Evolutionary conservation across 352 stramenopile genomes (phyloP).

Genomic region (Phytophthora pseudosyringae): DNA sequence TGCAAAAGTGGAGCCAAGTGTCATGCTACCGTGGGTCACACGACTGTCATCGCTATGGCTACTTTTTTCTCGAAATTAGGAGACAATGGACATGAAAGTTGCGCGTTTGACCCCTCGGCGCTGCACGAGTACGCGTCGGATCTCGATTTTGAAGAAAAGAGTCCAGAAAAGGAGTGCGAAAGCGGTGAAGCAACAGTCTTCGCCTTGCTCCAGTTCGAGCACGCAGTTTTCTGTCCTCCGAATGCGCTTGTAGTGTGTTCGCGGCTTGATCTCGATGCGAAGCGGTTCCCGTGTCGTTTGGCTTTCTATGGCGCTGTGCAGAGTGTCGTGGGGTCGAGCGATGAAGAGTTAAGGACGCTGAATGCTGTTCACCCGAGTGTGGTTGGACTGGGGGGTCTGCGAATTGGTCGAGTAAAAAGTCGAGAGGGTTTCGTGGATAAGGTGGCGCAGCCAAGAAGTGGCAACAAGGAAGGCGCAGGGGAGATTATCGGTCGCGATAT

Average conservation of each 20-base stretch:
- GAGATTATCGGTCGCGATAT: conserved; percentile 76
- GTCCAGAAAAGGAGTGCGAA: not conserved
- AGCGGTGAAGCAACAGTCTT: conserved; percentile 35
- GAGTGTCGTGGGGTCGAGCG: conserved; percentile 38
- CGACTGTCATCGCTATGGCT: conserved; percentile 67
- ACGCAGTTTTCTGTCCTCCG: conserved; percentile 61
- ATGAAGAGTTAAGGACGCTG: conserved; percentile 18
- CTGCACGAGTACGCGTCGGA: conserved; percentile 60
- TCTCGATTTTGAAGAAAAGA: conserved; percentile 23
- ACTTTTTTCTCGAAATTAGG: conserved; percentile 66
- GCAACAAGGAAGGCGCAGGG: conserved; percentile 1
- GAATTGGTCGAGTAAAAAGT: conserved; percentile 71
- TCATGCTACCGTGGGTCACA: conserved; percentile 78
- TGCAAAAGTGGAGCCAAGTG: conserved; percentile 76
- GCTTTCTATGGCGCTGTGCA: conserved; percentile 72
- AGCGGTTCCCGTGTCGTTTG: conserved; percentile 67
- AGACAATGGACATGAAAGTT: not conserved
- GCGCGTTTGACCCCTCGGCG: conserved; percentile 41
- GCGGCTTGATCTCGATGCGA: conserved; percentile 72
- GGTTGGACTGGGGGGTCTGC: conserved; percentile 40
- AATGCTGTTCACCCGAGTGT: conserved; percentile 18
- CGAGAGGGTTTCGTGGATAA: conserved; percentile 72
- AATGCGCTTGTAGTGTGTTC: conserved; percentile 71
- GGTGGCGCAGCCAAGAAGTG: conserved; percentile 18
- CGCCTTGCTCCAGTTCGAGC: conserved; percentile 76